Evolutionary conservation across 345 rosid genomes (phyloP), one percentile per base, ranked within the genome.

Genomic region (Citropsis articulata): DNA sequence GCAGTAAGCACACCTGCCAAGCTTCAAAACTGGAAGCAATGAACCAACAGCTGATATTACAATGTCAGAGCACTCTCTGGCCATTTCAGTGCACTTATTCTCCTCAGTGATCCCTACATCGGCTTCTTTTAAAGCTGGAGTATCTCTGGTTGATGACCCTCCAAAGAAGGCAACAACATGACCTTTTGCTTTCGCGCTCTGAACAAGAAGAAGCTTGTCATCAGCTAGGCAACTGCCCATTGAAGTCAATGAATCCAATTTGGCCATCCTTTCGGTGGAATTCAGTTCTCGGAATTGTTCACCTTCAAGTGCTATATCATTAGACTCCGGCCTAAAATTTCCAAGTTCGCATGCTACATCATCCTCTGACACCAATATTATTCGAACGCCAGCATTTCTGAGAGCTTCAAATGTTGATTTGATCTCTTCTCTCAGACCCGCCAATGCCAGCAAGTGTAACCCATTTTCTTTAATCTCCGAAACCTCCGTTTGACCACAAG

Each of bases 131-230:
- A 80, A 64, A 30, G 76, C 79, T n/a, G 75, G 75, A 50, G 55
- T n/a, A 28, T 83, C 83, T 4, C 22, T 40, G 45, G 61, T 36
- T 38, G 78, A 67, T 25, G 30, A 50, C 22, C 81, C 81, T 68
- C 79, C 85, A 25, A 40, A n/a, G 66, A 76, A 69, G 25, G 83
- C 85, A 61, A 77, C 79, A 16, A 80, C 50, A 24, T 83, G 72
- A 5, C 76, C 78, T 25, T 69, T 69, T 28, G 69, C 25, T 70
- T 77, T n/a, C 72, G 45, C 7, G 27, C 69, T 64, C 59, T 77
- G 40, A 7, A 80, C 72, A 57, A 73, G 21, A 18, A 38, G 76
- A 55, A 80, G 78, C 76, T 72, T 83, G 63, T 80, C 79, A 59
- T 27, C 68, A 21, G 73, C 28, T 31, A 21, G 25, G 40, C 72